Percentiles rank a stretch among this genome's conserved stretches.
These are phyloP conservation scores for Candida chilensis DNA, from an alignment of 805 yeast genomes.

Conservation along the genomic window DNA sequence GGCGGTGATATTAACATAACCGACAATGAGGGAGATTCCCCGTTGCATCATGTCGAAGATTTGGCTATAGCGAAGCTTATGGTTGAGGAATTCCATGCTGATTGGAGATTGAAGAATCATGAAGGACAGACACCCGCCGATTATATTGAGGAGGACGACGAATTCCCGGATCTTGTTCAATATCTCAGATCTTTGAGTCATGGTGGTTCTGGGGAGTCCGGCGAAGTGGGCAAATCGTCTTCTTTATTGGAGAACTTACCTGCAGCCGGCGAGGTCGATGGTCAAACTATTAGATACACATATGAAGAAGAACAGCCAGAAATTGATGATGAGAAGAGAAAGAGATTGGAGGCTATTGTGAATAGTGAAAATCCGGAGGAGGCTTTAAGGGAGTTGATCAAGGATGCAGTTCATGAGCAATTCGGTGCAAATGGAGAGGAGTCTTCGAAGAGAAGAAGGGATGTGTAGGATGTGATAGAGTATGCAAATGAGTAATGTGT, in stretches of 20 bases:
- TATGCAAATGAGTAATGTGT: slow-evolving; percentile 2
- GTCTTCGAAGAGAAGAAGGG: slow-evolving; percentile 24
- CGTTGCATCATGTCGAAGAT: slow-evolving; percentile 85
- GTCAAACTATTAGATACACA: slow-evolving; percentile 49
- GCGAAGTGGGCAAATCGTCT: slow-evolving; percentile 7
- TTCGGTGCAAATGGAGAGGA: slow-evolving; percentile 13
- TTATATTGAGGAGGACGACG: slow-evolving; percentile 77
- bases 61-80: slow-evolving; percentile 53
- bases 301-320: slow-evolving; percentile 38
- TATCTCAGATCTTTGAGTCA: slow-evolving; percentile 43
- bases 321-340: slow-evolving; percentile 46
- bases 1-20: slow-evolving; percentile 79
- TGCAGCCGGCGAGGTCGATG: slow-evolving; percentile 25
- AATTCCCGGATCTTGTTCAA: slow-evolving; percentile 66
- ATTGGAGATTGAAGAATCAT: slow-evolving; percentile 49
- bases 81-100: slow-evolving; percentile 62
- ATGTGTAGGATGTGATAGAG: no score
- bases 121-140: slow-evolving; percentile 73
- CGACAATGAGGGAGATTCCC: slow-evolving; percentile 92
- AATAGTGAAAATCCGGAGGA: slow-evolving; percentile 78
- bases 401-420: slow-evolving; percentile 56
- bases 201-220: slow-evolving; percentile 12
- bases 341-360: slow-evolving; percentile 59
- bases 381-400: slow-evolving; percentile 58
- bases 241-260: slow-evolving; percentile 5